Evolutionary conservation across 352 stramenopile species (phyloP).

Genomic region (Achlya hypogyna): DNA sequence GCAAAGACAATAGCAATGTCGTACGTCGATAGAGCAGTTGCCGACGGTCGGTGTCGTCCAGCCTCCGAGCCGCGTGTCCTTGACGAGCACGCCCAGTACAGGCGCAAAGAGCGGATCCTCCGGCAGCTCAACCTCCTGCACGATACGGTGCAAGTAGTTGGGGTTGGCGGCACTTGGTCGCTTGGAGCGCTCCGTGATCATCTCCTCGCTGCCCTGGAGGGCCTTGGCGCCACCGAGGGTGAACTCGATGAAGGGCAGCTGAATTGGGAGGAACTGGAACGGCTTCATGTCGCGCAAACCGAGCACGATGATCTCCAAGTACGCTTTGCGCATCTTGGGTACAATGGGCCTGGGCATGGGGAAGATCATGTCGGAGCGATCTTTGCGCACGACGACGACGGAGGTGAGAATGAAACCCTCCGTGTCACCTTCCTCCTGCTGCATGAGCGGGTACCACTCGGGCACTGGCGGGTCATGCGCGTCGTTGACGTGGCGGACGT

Average conservation of each 20-base stretch:
- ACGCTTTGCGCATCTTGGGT: conserved; percentile 55
- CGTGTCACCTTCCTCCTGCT: conserved; percentile 59
- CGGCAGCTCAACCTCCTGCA: conserved; percentile 77
- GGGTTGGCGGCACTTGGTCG: conserved; percentile 68
- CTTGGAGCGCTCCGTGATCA: conserved; percentile 79
- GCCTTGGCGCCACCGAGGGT: conserved; percentile 66
- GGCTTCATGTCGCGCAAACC: conserved; percentile 78
- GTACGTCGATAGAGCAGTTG: conserved; percentile 54
- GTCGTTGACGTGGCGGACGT: conserved; percentile 5
- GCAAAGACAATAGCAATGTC: not conserved
- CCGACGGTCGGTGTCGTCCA: conserved; percentile 76
- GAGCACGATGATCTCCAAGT: conserved; percentile 72
- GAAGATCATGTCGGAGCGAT: conserved; percentile 40
- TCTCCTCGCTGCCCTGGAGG: conserved; percentile 49
- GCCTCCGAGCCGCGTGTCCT: conserved; percentile 77
- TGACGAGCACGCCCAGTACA: conserved; percentile 79
- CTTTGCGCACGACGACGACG: conserved; percentile 60
- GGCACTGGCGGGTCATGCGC: conserved; percentile 58
- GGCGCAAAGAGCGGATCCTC: conserved; percentile 80
- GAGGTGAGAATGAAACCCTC: conserved; percentile 71
- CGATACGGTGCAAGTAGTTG: conserved; percentile 84
- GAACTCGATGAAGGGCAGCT: conserved; percentile 81
- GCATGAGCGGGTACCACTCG: conserved; percentile 64
- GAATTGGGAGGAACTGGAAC: conserved; percentile 81
- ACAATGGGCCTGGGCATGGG: conserved; percentile 53